Evolutionary conservation across 2,329 filamentous ascomycete genomes (phyloP), one percentile per base, ranked within the genome.

Genomic region (Phialophora macrospora): DNA sequence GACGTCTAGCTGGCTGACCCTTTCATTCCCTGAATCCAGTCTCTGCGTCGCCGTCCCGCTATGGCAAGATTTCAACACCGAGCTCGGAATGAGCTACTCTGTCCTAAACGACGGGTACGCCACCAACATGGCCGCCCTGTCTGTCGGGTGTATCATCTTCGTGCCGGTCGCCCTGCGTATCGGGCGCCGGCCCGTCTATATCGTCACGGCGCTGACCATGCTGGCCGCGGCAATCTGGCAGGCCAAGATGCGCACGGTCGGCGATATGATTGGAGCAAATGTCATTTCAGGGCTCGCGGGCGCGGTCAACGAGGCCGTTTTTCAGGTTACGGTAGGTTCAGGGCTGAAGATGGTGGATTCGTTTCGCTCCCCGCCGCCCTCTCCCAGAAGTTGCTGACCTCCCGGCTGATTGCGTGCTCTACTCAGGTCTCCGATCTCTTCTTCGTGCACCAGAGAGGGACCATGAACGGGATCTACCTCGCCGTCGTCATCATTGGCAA

Each of bases 381-480:
- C 30, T 9, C 30, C n/a, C 32, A 26, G 17, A 60, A 14, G 7
- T 30, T 32, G 52, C 52, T 34, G 52, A 48, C 11, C 32, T 11
- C 14, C 24, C 17, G 26, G 20, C 20, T 11, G 32, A 28, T 20
- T 28, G 8, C 38, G 44, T 28, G 22, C 17, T 24, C 38, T 26
- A 8, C n/a, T 30, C 51, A 77, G 75, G 75, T 83, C 63, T 76
- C 77, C 12, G 82, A 84, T 68, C 64, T 84, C 17, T 84, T 82
- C 72, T 84, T 83, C 64, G 77, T 83, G 4, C 81, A 84, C 64
- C 77, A 84, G 56, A 77, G 80, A n/a, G 82, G 80, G 0, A 75
- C 77, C 2, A 82, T 83, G 80, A 86, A 85, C 68, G 77, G 75
- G 1, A 75, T 82, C 6, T 86, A 84, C 65, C 75, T 84, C 69